Evolutionary conservation across 1,139 yeast species (phyloP), one percentile per base, ranked within the genome.

Genomic region (Scheffersomyces segobiensis): DNA sequence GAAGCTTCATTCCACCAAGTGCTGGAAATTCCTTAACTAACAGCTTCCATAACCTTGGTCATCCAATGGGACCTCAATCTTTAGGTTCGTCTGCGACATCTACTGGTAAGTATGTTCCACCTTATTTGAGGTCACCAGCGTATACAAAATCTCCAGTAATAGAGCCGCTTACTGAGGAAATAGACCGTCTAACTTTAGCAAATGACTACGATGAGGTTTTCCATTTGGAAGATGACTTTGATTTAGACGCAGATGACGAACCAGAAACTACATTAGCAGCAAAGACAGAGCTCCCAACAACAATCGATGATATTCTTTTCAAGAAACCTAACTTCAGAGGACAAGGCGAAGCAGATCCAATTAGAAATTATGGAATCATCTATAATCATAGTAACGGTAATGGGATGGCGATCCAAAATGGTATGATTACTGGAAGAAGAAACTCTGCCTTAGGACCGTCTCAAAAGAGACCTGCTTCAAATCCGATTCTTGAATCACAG

Each of bases 181-280:
- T 80, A 55, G 83, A 77, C 53, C 67, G 71, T 55, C 66, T 80
- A 59, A 68, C 67, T 24, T 70, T 79, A 56, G 63, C 63, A 52
- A 66, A 67, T 52, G 76, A 72, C 57, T 71, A 71, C 56, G 82
- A 78, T 56, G 84, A 77, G 59, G 83, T 80, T 7, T 80, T 80
- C 63, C 81, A 79, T 54, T 73, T 80, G 60, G 84, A 80, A 63
- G 83, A 75, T 56, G 84, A 80, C 64, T 76, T 75, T 60, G 79
- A 74, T 4, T 56, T 65, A 57, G 42, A 32, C 7, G 42, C 17
- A 32, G 42, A 7, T 32, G 42, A 32, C 17, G 42, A 32, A 32
- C 42, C 42, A 32, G 63, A 60, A 14, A 51, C 26, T 48, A 21
- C 24, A 2, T 20, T 6, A 21, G 20, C 50, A 19, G 50, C 19